Base-by-base conservation (phyloP, 2,329 filamentous ascomycete species). In the Arthrobotrys sphaeroides region DNA sequence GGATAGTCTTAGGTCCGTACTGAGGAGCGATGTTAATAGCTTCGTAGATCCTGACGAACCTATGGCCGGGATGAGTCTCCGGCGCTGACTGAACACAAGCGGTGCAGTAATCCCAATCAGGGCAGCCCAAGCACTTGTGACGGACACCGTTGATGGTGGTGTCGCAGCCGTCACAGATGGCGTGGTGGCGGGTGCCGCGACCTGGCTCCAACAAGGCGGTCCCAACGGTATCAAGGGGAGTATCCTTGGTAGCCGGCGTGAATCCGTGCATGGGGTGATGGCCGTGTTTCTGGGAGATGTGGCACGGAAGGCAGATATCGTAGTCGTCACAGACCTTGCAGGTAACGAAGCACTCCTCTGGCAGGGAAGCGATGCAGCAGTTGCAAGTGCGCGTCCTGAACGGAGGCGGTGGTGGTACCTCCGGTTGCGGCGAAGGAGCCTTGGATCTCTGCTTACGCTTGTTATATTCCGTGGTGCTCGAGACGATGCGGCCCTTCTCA, bases 111-210 rank as follows among this genome's bases (percentile, higher is more conserved):
- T 99, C 95, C 91, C 93, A 99, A 83, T 99, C 95, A 45, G 96
- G 95, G 85, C 95, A 99, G 82, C 93, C 90, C 78, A 98, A 86
- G 83, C 95, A 99, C 87, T 99, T 99, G 88, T 98, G 91, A 79
- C 95, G 94, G 69, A 97, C 87, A 79, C 95, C 96, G 79, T 87
- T 86, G 80, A 99, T 95, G 82, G 89, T 89, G 86, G 88, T 90
- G 80, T 98, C 92, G 82, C 96, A 99, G 42, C 92, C 92, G 84
- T 99, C 95, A 81, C 95, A 99, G 78, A 97, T 90, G 76, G 96
- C 95, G 73, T 91, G 89, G 84, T 99, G 95, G 75, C 87, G 86
- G 80, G 90, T 87, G 82, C 92, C 92, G 76, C 94, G 91, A 78
- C 95, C 94, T 36, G 94, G 88, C 36, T 86, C 86, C 81, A 96